Percentiles rank a stretch among this genome's conserved stretches.
These are phyloP conservation scores for Pichia occidentalis DNA, from an alignment of 805 yeast genomes.

Conservation along the genomic window DNA sequence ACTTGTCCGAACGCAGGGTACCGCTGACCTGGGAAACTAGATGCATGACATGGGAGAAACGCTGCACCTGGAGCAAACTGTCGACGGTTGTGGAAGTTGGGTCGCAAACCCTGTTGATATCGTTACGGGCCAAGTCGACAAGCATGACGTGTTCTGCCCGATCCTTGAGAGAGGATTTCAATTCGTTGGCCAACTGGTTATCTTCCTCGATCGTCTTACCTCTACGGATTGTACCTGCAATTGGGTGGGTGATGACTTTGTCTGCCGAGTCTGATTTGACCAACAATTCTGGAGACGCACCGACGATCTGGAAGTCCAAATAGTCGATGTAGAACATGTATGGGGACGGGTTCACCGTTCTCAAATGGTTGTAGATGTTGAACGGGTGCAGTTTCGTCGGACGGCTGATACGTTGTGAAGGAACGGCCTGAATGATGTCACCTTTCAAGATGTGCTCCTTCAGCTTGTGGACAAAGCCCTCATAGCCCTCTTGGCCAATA, in stretches of 20 bases:
- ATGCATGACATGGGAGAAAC: constrained; percentile 97
- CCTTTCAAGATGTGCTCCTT: constrained; percentile 83
- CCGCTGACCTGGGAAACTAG: constrained; percentile 94
- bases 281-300: constrained; percentile 94
- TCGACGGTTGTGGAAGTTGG: constrained; percentile 84
- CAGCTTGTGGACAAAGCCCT: constrained; percentile 65
- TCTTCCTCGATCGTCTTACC: constrained; percentile 92
- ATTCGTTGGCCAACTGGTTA: constrained; percentile 66
- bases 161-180: constrained; percentile 77
- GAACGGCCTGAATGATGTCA: constrained; percentile 96
- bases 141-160: constrained; percentile 98
- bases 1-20: constrained; percentile 70
- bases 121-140: constrained; percentile 96
- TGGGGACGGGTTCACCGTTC: constrained; percentile 97
- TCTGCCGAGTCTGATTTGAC: constrained; percentile 72
- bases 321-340: constrained; percentile 92
- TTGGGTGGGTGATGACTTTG: constrained; percentile 88
- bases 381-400: constrained; percentile 95
- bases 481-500: constrained; percentile 92
- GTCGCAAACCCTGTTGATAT: constrained; percentile 88
- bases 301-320: constrained; percentile 87
- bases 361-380: constrained; percentile 87
- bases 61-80: constrained; percentile 78
- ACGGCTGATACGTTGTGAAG: constrained; percentile 93
- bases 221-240: constrained; percentile 92